phyloP scores from a whole-genome alignment of 192 early-diverging fungal genomes.

The Coemansia sp. region DNA sequence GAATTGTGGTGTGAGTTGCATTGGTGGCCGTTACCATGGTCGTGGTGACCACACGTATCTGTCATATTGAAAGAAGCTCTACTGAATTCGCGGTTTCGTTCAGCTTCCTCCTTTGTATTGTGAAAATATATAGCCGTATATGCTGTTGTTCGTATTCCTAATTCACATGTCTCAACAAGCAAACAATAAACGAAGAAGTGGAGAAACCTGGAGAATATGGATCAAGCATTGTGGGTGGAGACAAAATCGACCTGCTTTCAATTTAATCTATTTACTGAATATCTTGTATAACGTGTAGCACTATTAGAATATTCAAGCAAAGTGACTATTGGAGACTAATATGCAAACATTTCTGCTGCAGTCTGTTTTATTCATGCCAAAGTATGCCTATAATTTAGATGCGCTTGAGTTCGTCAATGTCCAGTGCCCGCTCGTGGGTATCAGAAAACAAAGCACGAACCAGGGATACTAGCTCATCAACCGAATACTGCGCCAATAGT shows the following conservation, averaged over 20 bases:
- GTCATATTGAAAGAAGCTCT: not conserved
- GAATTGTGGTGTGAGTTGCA: slow-evolving; percentile 1
- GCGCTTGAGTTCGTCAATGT: slow-evolving; percentile 23
- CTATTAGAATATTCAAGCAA: no score
- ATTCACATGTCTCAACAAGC: not conserved
- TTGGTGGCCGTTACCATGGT: not conserved
- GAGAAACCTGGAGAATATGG: not conserved
- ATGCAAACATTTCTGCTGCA: no score
- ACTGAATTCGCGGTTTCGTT: not conserved
- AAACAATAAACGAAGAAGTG: not conserved
- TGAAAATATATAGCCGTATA: not conserved
- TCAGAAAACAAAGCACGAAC: slow-evolving; percentile 38
- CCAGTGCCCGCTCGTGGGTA: slow-evolving; percentile 27
- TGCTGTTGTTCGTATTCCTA: not conserved
- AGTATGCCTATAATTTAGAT: slow-evolving; percentile 2
- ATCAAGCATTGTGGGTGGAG: not conserved
- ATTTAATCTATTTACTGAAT: not conserved
- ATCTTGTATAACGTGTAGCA: no score
- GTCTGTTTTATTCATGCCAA: no score
- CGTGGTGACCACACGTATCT: not conserved
- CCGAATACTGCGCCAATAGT: slow-evolving; percentile 25
- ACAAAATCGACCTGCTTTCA: not conserved
- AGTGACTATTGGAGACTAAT: no score
- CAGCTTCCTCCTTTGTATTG: not conserved
- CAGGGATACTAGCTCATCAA: slow-evolving; percentile 27